Base-by-base conservation (phyloP, 1,139 yeast species). In the Dujonia santamariae region DNA sequence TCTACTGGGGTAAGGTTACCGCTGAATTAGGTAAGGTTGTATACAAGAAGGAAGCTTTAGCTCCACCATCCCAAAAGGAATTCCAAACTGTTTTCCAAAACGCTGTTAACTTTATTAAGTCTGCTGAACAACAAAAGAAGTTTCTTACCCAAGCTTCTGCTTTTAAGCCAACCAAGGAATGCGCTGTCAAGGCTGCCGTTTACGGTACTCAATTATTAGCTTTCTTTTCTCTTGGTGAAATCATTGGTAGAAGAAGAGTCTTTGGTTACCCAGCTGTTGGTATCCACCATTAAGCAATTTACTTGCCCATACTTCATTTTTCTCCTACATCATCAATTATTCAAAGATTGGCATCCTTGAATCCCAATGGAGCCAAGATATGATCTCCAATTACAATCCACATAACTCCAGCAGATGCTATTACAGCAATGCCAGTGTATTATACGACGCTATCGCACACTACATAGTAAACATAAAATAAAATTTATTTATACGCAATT, bases 151-250 rank as follows among this genome's bases (percentile, higher is more conserved):
- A 68, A 48, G 63, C 65, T 43, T 51, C 59, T 40, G 57, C 67
- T 39, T 70, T 76, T 62, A 59, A 66, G 51, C 67, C 84, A 47
- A 50, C 62, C 51, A 80, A 75, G 63, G 80, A 76, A 47, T 72
- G 72, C 52, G 72, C 72, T 45, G 65, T 78, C 53, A 80, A 78
- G 67, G 86, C 75, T 56, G 83, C 84, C 50, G 81, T 90, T 37
- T 80, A 79, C 61, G 80, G 82, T 49, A 69, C 88, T 48, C 98
- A 92, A 66, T 68, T 92, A 43, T 72, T 86, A 48, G 99, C 97
- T 44, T 77, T 88, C 63, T 92, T 88, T 67, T 81, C 97, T 20
- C 72, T 92, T 35, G 99, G 99, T 58, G 98, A 92, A 75, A 80
- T 90, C 50, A 76, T 92, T 56, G 99, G 99, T 56, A 88, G 98